Base-by-base conservation (phyloP, 2,329 filamentous ascomycete species). In the Ophiostoma angusticollis region DNA sequence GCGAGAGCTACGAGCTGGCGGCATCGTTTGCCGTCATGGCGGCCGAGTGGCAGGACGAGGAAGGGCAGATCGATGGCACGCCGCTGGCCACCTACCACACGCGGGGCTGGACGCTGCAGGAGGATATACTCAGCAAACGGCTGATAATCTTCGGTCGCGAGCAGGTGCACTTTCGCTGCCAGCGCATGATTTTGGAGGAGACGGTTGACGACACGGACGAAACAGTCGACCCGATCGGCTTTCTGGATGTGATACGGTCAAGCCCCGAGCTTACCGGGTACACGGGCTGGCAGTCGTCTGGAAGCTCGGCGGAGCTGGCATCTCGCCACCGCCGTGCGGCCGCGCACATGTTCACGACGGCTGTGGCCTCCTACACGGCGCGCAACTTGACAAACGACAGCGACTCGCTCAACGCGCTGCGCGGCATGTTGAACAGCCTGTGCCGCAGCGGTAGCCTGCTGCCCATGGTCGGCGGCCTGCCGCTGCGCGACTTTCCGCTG, bases 81-180 rank as follows among this genome's bases (percentile, higher is more conserved):
- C 24, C 37, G 6, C 8, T 25, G n/a, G 35, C 31, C 37, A 25
- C 25, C 11, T 31, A 35, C 24, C 25, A 11, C 13, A 42, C 36
- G 14, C 40, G 40, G 12, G 40, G 35, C n/a, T 42, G 40, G 40
- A 42, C 40, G 2, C 16, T 39, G 8, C 40, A 42, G 24, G 40
- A 42, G 9, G 35, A 21, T 12, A 27, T 29, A 3, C 17, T 42
- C 19, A 42, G 40, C 31, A 24, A 32, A n/a, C 40, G 40, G 2
- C 22, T 34, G 9, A 14, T 42, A 16, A 13, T 39, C 6, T 42
- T 42, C 13, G 31, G 35, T 22, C 19, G 22, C 8, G 27, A 31
- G 11, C 35, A 42, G 36, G 27, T 38, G 9, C 35, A 42, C 23
- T 39, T 35, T 18, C 27, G 31, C 12, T 42, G 40, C 31, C 22